These are phyloP conservation scores for Gliomastix tumulicola DNA, from an alignment of 2,329 filamentous ascomycete genomes.

Conservation along the genomic window DNA sequence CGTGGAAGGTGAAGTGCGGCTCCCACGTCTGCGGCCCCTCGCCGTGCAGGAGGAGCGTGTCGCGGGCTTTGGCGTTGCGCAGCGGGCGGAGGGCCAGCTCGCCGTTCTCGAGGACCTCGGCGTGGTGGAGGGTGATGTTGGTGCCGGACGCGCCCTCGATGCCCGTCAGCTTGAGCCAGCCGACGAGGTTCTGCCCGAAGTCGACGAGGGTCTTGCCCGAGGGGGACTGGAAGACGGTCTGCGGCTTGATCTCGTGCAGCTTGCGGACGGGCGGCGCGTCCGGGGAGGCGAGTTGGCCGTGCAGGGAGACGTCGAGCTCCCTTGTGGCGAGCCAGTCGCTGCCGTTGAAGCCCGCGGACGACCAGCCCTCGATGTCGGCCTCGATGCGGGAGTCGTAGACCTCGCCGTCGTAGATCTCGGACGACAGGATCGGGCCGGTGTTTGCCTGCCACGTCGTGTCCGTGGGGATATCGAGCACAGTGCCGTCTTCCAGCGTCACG, in stretches of 20 bases:
- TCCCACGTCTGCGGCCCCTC: conserved; percentile 21
- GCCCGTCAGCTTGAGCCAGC: conserved; percentile 33
- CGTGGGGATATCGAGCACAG: conserved; percentile 17
- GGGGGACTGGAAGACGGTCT: conserved; percentile 19
- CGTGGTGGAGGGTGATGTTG: conserved; percentile 38
- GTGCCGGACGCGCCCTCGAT: conserved; percentile 26
- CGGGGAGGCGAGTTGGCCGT: conserved; percentile 26
- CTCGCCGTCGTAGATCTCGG: conserved; percentile 47
- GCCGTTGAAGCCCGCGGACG: conserved; percentile 13
- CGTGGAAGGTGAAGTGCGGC: conserved; percentile 45
- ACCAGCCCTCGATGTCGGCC: conserved; percentile 18
- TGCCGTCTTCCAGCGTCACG: conserved; percentile 21
- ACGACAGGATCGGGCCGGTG: conserved; percentile 21
- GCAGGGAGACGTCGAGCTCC: conserved; percentile 17
- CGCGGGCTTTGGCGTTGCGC: conserved; percentile 30
- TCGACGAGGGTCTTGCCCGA: conserved; percentile 40
- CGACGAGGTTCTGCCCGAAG: conserved; percentile 53
- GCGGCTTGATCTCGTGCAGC: conserved; percentile 18
- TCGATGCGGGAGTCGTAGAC: conserved; percentile 32
- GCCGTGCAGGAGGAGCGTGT: conserved; percentile 25
- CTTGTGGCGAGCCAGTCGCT: conserved; percentile 19
- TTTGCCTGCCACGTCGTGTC: conserved; percentile 28
- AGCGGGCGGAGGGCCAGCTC: conserved; percentile 33
- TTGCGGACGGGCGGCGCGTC: conserved; percentile 36
- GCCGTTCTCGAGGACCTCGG: conserved; percentile 46